Base-by-base conservation (phyloP, 169 alveolate genomes). In the Cryptosporidium tyzzeri region DNA sequence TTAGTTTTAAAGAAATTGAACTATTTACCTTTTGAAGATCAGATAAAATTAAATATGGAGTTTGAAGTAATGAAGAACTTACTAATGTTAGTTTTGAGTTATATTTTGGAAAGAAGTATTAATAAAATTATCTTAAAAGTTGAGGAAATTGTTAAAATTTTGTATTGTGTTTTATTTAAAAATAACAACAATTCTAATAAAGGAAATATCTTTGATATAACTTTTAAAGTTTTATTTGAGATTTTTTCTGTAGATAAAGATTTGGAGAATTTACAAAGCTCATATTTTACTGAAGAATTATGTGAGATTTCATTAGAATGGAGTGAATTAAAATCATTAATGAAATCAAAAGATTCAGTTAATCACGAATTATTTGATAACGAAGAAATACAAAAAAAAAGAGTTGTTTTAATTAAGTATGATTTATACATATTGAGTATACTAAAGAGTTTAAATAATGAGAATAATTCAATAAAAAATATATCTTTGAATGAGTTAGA, bases 21-120 rank as follows among this genome's bases (percentile, higher is more conserved):
- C 39, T 62, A 80, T 65, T 65, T 80, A 48, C 89, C 89, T 61
- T 80, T 39, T 80, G 68, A 41, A 16, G 75, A 80, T n/a, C 55
- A 65, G 33, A 29, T 59, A 8, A 23, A 10, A 29, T 23, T 37
- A 18, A 10, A 7, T 18, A 23, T 7, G 53, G 70, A 73, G 21
- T 3, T 33, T 18, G 16, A 12, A 23, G 26, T 73, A 3, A 51
- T 73, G 53, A 73, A 41, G 45, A 70, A 58, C 14, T 59, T 73
- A 0, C 21, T 55, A 7, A 7, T 73, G 3, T 35, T 73, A 10
- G 68, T 59, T 26, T 59, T 73, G 29, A 73, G 51, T 51, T n/a
- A 16, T 26, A 58, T 53, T 53, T 26, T 51, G 44, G 70, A 73
- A 26, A 55, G 12, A 58, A 26, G 31, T 37, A 3, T 10, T 23